Percentiles rank a stretch among this genome's conserved stretches.
Evolutionary conservation across 2,329 filamentous ascomycete species (phyloP).

Genomic region (Colletotrichum euphorbiae): DNA sequence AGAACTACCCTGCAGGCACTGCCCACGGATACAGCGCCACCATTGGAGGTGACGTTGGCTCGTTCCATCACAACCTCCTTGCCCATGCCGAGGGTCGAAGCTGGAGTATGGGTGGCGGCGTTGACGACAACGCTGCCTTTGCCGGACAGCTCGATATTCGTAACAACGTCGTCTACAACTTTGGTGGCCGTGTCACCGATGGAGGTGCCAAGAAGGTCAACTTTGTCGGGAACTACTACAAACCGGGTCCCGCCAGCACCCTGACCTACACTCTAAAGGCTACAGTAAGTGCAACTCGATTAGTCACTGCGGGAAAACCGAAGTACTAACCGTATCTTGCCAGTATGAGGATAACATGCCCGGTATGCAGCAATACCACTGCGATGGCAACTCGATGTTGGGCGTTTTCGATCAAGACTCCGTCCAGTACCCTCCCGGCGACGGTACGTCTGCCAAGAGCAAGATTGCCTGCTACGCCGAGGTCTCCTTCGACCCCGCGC

Average conservation of each 20-base stretch:
- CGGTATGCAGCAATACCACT: constrained; percentile 49
- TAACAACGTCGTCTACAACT: constrained; percentile 53
- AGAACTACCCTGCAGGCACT: constrained; percentile 50
- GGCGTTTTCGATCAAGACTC: constrained; percentile 46
- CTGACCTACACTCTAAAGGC: constrained; percentile 46
- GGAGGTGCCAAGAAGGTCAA: constrained; percentile 48
- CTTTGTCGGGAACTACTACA: constrained; percentile 51
- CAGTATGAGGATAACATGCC: constrained; percentile 48
- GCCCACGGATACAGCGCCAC: constrained; percentile 46
- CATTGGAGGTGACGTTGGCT: constrained; percentile 49
- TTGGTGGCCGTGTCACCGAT: constrained; percentile 48
- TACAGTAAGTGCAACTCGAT: constrained; percentile 21
- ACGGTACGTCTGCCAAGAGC: constrained; percentile 41
- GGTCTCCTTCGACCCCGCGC: constrained; percentile 44
- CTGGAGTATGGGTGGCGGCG: constrained; percentile 51
- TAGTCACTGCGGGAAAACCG: neutral
- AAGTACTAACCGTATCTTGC: fast-evolving
- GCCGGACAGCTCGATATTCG: constrained; percentile 49
- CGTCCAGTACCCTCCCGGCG: constrained; percentile 43
- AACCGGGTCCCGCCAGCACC: constrained; percentile 47
- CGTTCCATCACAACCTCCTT: constrained; percentile 51
- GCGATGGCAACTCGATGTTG: constrained; percentile 49
- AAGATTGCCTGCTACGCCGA: constrained; percentile 49
- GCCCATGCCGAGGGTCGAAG: constrained; percentile 48
- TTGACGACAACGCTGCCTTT: constrained; percentile 46